These are phyloP conservation scores for Plasmodium knowlesi DNA, from an alignment of 169 alveolate species.

Conservation along the genomic window DNA sequence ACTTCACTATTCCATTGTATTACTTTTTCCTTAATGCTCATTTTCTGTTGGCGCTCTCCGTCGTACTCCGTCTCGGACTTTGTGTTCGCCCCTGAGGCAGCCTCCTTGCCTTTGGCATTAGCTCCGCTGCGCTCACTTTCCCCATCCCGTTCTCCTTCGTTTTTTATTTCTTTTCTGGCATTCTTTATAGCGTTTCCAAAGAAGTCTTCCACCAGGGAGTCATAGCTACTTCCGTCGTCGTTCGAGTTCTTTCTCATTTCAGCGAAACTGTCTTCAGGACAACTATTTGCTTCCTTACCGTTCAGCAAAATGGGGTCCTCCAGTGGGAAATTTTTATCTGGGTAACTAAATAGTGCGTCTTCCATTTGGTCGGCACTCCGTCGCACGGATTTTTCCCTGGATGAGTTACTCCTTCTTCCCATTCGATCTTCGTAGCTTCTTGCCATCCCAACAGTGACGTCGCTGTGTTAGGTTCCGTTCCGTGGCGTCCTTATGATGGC, in stretches of 20 bases:
- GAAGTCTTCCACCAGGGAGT: conserved; percentile 72
- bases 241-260: background rate
- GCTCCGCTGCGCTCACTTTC: background rate
- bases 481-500: background rate
- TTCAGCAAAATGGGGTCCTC: conserved; percentile 3
- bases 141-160: background rate
- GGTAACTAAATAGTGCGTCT: background rate
- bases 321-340: background rate
- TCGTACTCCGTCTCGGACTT: background rate
- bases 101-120: background rate
- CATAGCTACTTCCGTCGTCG: conserved; percentile 51
- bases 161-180: background rate
- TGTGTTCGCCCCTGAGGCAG: background rate
- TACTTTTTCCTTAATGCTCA: conserved; percentile 34
- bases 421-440: conserved; percentile 11
- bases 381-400: background rate
- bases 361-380: background rate
- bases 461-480: conserved; percentile 49
- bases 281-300: background rate
- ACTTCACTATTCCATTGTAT: conserved; percentile 60
- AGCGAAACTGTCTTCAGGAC: background rate
- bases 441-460: conserved; percentile 35
- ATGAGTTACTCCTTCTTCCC: background rate
- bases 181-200: conserved; percentile 28
- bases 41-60: background rate